These are phyloP conservation scores for Tolypocladium album DNA, from an alignment of 2,329 filamentous ascomycete genomes.

Conservation along the genomic window DNA sequence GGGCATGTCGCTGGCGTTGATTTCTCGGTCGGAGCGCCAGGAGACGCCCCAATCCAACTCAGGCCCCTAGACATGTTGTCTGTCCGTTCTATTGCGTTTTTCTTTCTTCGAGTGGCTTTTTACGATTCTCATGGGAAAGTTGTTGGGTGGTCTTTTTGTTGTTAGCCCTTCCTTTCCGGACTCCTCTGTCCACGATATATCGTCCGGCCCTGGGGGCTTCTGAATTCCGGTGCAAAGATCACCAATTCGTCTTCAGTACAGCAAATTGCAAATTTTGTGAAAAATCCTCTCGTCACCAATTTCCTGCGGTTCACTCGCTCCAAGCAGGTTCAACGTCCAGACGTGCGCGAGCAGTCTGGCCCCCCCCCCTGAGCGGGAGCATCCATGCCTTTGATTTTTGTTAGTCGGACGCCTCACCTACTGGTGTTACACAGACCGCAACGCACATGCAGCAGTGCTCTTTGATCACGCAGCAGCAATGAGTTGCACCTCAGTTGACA, in stretches of 20 bases:
- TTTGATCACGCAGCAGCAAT: background rate
- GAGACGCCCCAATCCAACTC: no score
- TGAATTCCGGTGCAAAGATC: background rate
- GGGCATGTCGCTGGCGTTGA: background rate
- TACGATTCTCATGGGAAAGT: background rate
- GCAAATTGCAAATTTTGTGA: background rate
- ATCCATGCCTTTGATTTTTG: background rate
- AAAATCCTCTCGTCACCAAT: background rate
- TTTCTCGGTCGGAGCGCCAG: background rate
- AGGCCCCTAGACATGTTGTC: background rate
- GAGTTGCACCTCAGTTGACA: background rate
- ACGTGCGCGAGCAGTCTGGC: background rate
- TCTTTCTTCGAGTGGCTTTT: accelerated
- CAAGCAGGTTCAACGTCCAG: no score
- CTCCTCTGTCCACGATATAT: background rate
- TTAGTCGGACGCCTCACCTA: background rate
- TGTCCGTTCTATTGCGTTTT: background rate
- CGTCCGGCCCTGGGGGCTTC: background rate
- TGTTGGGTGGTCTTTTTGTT: background rate
- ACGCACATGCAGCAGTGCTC: background rate
- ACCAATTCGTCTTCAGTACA: background rate
- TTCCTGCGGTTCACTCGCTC: no score
- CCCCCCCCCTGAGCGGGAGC: background rate
- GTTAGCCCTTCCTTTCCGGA: background rate
- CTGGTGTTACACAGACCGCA: background rate